Evolutionary conservation across 1,284 basidiomycete genomes (phyloP).

Genomic region (Fomitopsis palustris): DNA sequence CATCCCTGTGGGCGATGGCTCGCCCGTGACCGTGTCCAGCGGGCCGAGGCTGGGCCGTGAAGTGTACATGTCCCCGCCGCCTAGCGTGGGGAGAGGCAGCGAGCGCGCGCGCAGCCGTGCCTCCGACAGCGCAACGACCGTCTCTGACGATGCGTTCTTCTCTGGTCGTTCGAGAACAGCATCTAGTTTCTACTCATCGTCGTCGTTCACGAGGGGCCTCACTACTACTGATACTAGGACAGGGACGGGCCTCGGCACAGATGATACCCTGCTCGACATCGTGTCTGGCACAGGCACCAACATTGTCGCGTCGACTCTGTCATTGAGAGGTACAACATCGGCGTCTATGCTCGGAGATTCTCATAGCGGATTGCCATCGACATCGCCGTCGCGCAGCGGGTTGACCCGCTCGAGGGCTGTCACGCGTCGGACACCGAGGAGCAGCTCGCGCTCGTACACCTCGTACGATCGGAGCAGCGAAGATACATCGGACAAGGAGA

Average conservation of each 20-base stretch:
- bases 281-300: slow-evolving; percentile 42
- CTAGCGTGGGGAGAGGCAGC: slow-evolving; percentile 37
- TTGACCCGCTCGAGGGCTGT: slow-evolving; percentile 59
- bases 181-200: slow-evolving; percentile 32
- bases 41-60: slow-evolving; percentile 48
- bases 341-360: slow-evolving; percentile 58
- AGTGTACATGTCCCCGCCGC: slow-evolving; percentile 61
- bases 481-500: slow-evolving; percentile 55
- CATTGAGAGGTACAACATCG: slow-evolving; percentile 50
- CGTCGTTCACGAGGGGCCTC: slow-evolving; percentile 25
- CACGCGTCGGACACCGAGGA: slow-evolving; percentile 43
- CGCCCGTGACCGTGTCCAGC: slow-evolving; percentile 55
- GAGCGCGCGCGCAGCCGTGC: slow-evolving; percentile 26
- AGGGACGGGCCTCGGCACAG: slow-evolving; percentile 17
- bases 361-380: slow-evolving; percentile 37
- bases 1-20: slow-evolving; percentile 36
- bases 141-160: slow-evolving; percentile 59
- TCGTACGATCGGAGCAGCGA: slow-evolving; percentile 34
- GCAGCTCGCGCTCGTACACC: slow-evolving; percentile 33
- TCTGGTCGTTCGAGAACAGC: slow-evolving; percentile 29
- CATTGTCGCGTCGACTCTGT: slow-evolving; percentile 49
- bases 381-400: slow-evolving; percentile 30
- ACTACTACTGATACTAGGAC: slow-evolving; percentile 19
- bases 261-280: slow-evolving; percentile 35
- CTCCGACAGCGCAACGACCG: slow-evolving; percentile 34